Percentiles rank a stretch among this genome's conserved stretches.
These are phyloP conservation scores for Amanita muscaria DNA, from an alignment of 768 basidiomycete genomes.

Conservation along the genomic window DNA sequence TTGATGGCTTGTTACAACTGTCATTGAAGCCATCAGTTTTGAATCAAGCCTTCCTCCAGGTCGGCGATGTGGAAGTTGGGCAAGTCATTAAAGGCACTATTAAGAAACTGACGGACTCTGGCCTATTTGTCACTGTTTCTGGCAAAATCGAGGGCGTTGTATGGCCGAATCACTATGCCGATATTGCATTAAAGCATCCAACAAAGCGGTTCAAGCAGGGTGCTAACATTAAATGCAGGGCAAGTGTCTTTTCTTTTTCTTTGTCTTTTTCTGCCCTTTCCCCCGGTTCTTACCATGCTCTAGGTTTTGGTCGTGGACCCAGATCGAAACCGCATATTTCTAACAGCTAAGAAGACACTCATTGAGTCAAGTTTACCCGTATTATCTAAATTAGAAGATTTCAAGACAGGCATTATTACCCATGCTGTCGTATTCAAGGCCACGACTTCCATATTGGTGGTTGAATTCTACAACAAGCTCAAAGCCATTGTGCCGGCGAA, in stretches of 20 bases:
- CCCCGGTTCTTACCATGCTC: background rate
- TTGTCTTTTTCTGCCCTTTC: conserved; percentile 6
- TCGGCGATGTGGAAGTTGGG: conserved; percentile 76
- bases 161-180: conserved; percentile 93
- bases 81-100: conserved; percentile 82
- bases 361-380: conserved; percentile 73
- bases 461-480: conserved; percentile 88
- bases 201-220: conserved; percentile 85
- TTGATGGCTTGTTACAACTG: conserved; percentile 87
- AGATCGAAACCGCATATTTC: conserved; percentile 66
- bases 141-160: conserved; percentile 88
- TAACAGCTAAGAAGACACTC: conserved; percentile 90
- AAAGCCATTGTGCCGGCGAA: conserved; percentile 72
- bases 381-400: conserved; percentile 56
- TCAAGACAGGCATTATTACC: conserved; percentile 58
- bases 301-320: conserved; percentile 81
- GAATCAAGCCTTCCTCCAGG: conserved; percentile 78
- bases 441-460: conserved; percentile 68
- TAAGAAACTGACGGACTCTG: conserved; percentile 73
- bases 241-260: conserved; percentile 39
- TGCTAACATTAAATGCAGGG: conserved; percentile 74
- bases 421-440: conserved; percentile 81
- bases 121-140: conserved; percentile 77
- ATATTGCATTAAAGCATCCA: conserved; percentile 90
- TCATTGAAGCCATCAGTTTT: conserved; percentile 77